Percentiles rank a stretch among this genome's conserved stretches.
phyloP scores from a whole-genome alignment of 805 yeast genomes.

The Komagataella kurtzmanii region DNA sequence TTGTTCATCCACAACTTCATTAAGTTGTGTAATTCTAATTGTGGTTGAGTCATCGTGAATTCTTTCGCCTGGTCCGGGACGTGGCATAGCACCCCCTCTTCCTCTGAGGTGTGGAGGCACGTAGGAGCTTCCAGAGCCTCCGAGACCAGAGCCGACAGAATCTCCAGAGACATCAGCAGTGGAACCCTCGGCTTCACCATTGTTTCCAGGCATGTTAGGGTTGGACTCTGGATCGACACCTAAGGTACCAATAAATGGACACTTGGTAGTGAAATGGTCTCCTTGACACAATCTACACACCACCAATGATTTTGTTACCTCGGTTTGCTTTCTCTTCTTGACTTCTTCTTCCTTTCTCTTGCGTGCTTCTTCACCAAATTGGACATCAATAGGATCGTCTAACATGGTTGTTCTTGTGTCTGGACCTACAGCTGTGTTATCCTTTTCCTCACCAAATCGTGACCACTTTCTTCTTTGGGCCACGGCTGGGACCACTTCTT shows the following conservation, averaged over 20 bases:
- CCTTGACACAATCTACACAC: slow-evolving; percentile 88
- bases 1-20: slow-evolving; percentile 72
- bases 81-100: slow-evolving; percentile 21
- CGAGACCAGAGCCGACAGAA: slow-evolving; percentile 12
- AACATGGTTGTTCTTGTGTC: slow-evolving; percentile 78
- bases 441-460: slow-evolving; percentile 74
- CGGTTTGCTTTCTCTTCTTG: slow-evolving; percentile 19
- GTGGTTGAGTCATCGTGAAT: slow-evolving; percentile 65
- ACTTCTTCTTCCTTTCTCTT: slow-evolving; percentile 22
- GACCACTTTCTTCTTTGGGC: slow-evolving; percentile 85
- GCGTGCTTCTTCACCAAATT: slow-evolving; percentile 39
- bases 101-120: slow-evolving; percentile 51
- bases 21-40: slow-evolving; percentile 82
- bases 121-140: slow-evolving; percentile 24
- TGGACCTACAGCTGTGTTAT: slow-evolving; percentile 66
- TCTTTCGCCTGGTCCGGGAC: slow-evolving; percentile 37
- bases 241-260: slow-evolving; percentile 90
- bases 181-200: slow-evolving; percentile 11
- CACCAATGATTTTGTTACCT: slow-evolving; percentile 18
- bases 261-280: slow-evolving; percentile 82
- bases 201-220: background rate
- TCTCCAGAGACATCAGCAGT: slow-evolving; percentile 8
- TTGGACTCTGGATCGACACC: slow-evolving; percentile 29
- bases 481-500: slow-evolving; percentile 70
- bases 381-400: slow-evolving; percentile 76